Conservation (phyloP, 2,329 filamentous ascomycete genomes). For the Scytalidium sp. region DNA sequence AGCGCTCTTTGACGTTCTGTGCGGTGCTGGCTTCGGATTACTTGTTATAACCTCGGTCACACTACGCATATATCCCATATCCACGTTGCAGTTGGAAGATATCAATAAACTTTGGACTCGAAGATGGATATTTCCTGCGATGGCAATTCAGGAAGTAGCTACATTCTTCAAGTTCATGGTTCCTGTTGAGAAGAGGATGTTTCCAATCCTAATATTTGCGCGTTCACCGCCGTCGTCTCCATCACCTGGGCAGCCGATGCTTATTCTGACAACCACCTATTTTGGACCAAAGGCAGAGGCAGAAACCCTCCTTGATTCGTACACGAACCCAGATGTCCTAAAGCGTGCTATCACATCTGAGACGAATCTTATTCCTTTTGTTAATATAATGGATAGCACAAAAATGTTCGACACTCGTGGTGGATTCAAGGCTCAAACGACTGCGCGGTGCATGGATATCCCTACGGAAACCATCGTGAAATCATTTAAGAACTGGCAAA, state of each 20-base stretch:
- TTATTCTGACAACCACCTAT: conserved; percentile 19
- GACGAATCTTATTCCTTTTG: conserved; percentile 20
- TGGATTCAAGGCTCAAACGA: conserved; percentile 27
- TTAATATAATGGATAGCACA: conserved; percentile 18
- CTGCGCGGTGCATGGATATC: conserved; percentile 18
- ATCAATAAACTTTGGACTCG: conserved; percentile 29
- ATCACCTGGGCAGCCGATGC: conserved; percentile 24
- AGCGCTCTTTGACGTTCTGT: conserved; percentile 27
- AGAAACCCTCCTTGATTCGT: conserved; percentile 14
- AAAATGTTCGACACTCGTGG: conserved; percentile 24
- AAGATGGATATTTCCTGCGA: conserved; percentile 25
- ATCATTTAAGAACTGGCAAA: conserved; percentile 21
- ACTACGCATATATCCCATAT: conserved; percentile 21
- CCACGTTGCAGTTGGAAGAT: conserved; percentile 22
- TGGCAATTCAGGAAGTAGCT: conserved; percentile 18
- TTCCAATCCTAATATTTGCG: conserved; percentile 21
- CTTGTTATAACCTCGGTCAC: conserved; percentile 29
- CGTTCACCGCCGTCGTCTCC: conserved; percentile 29
- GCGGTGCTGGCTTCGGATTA: conserved; percentile 33
- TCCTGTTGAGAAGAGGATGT: conserved; percentile 10
- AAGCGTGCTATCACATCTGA: conserved; percentile 18
- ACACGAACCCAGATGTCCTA: conserved; percentile 16
- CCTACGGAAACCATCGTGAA: conserved; percentile 12
- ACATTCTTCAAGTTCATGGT: conserved; percentile 20
- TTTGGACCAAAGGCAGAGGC: conserved; percentile 23